Conservation (phyloP, 495 filamentous ascomycete species). For the Penicillium subrubescens region DNA sequence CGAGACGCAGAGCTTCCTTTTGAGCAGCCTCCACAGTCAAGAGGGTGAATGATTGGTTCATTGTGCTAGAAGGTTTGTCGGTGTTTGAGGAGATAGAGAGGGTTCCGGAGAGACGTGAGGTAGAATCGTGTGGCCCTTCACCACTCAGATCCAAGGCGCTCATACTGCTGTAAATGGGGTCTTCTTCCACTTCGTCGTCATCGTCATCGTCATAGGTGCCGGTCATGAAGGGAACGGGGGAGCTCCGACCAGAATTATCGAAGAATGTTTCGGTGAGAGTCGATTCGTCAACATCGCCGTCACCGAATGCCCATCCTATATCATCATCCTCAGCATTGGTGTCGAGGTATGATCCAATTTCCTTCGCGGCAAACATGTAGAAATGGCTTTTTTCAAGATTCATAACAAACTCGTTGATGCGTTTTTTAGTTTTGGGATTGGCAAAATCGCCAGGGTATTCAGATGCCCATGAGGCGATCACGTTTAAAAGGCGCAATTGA, state of each 20-base stretch:
- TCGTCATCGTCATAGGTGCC: conserved; percentile 29
- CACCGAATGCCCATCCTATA: conserved; percentile 71
- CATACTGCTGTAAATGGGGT: conserved; percentile 47
- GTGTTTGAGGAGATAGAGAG: conserved; percentile 44
- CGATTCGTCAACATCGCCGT: conserved; percentile 54
- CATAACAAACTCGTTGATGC: conserved; percentile 69
- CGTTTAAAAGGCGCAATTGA: conserved; percentile 80
- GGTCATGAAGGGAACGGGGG: conserved; percentile 41
- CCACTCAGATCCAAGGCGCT: conserved; percentile 48
- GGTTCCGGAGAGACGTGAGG: conserved; percentile 45
- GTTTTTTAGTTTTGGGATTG: conserved; percentile 69
- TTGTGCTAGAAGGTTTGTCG: conserved; percentile 41
- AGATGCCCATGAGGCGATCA: conserved; percentile 88
- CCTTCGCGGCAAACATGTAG: conserved; percentile 79
- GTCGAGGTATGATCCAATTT: conserved; percentile 71
- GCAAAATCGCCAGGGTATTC: conserved; percentile 93
- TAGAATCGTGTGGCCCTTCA: conserved; percentile 41
- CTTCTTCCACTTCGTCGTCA: conserved; percentile 40
- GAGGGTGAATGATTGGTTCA: conserved; percentile 49
- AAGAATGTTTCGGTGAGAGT: conserved; percentile 40
- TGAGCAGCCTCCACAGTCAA: conserved; percentile 72
- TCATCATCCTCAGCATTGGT: conserved; percentile 76
- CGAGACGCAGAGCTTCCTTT: conserved; percentile 66
- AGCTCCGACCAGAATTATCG: conserved; percentile 43
- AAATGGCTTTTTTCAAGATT: conserved; percentile 68